Evolutionary conservation across 495 filamentous ascomycete species (phyloP), one percentile per base, ranked within the genome.

Genomic region (Podospora didyma): DNA sequence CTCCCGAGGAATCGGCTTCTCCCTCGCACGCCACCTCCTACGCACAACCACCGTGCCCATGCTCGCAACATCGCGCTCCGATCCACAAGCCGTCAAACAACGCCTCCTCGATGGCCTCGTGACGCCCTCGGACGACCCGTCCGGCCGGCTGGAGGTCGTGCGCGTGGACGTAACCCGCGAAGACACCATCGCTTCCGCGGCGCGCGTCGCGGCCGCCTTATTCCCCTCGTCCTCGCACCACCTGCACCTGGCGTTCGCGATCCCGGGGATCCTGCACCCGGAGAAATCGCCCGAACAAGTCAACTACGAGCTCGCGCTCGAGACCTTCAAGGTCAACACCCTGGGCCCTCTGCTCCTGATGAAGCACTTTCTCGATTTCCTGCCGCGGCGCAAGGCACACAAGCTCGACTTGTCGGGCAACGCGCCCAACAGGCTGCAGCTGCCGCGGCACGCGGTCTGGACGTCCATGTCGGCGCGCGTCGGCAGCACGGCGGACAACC

Each of bases 401-500:
- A 39, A 54, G 0, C 34, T 71, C 16, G 19, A 20, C 21, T 22
- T 23, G 7, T 31, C 26, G 26, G 26, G 26, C 4, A 31, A 31
- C 26, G 4, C 3, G 26, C 26, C 26, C 4, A 31, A 46, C 14
- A 56, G 24, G 4, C 21, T 59, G 41, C 19, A 34, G 22, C 45
- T 63, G 2, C 65, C 54, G 1, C 17, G 58, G 3, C 77, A 82
- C 53, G 85, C 88, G 0, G 78, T 85, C 10, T 87, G 87, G 69
- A 79, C 84, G 11, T 81, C 79, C 56, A 87, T 91, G 80, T 84
- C 86, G 2, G 90, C 89, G 0, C 82, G 90, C 9, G 88, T 95
- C 0, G 91, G 90, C 2, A 86, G 80, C 3, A 86, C 86, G 2
- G 73, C 77, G 3, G 89, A 93, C 57, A 92, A 93, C 59, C 57